A percentile compares a stretch with the other conserved stretches of the same genome.
Evolutionary conservation across 2,329 filamentous ascomycete species (phyloP).

Genomic region (Ceratocystis diversiconidia): DNA sequence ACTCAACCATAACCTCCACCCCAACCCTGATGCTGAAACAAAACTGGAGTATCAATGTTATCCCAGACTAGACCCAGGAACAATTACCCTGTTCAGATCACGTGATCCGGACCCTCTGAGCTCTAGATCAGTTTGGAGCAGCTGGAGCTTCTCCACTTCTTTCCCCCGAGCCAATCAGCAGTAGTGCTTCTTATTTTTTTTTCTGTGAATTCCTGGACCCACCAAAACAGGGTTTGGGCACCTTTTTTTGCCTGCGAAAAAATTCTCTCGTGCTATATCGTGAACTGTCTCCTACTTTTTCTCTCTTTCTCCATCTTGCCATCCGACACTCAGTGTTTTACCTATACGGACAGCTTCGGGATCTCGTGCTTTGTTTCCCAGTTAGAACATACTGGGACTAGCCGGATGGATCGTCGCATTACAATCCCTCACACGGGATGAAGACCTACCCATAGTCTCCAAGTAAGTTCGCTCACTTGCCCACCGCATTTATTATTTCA

Average conservation of each 20-base stretch:
- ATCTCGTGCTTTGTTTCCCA: conserved; percentile 7
- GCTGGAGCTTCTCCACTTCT: background rate
- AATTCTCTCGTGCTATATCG: background rate
- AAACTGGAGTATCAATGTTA: background rate
- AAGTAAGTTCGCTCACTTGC: too few relatives aligned
- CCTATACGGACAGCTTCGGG: background rate
- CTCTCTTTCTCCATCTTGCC: background rate
- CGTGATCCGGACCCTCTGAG: background rate
- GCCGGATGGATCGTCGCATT: conserved; percentile 12
- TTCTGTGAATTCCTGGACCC: background rate
- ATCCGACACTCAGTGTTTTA: background rate
- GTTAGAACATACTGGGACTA: conserved; percentile 11
- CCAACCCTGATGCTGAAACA: background rate
- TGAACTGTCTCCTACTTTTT: background rate
- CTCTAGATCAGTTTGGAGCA: background rate
- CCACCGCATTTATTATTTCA: background rate
- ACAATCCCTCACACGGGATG: conserved; percentile 17
- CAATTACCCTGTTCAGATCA: background rate
- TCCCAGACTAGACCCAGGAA: background rate
- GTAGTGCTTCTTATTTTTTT: background rate
- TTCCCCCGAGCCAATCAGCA: background rate
- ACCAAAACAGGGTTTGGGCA: conserved; percentile 1
- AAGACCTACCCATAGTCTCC: conserved; percentile 1
- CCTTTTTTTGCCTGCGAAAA: background rate
- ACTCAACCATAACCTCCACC: background rate